Evolutionary conservation across 805 yeast species (phyloP), one percentile per base, ranked within the genome.

Genomic region (Pichia gijzeniarum): DNA sequence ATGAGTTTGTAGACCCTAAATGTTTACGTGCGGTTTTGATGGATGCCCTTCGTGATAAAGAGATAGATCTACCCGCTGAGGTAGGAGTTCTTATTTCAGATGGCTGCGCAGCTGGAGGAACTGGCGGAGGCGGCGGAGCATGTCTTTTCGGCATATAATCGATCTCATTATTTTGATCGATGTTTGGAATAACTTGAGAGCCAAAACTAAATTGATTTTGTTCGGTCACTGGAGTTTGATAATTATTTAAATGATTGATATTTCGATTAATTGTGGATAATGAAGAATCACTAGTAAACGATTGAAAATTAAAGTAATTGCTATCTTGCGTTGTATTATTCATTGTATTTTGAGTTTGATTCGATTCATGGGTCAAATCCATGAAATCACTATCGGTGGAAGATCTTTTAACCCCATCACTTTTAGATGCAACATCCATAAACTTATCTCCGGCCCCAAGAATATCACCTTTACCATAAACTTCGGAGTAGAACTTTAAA

Each of bases 101-200:
- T 1, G 19, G 16, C 18, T 25, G 20, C 3, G 50, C 5, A 5
- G 45, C 3, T 7, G 48, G 10, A 45, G 40, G 49, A 34, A 61
- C 57, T n/a, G 60, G 59, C 9, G 67, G 65, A 16, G 64, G 68
- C 3, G 64, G 62, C 17, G 70, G 71, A 16, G 66, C 66, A 36
- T 61, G 69, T 46, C 67, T 55, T 33, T 54, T 57, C 14, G 70
- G 70, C 17, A 63, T 55, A 44, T 52, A 62, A 39, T 61, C 64
- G 7, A 41, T 53, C 39, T 61, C 28, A 18, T 22, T 5, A 2
- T 28, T 6, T 17, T 19, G 34, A 20, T 21, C 21, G n/a, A 32
- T 9, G 20, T 40, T 14, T 18, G 50, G 42, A 13, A 21, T 21
- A 4, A n/a, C 17, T 12, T 34, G 22, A 16, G 49, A 18, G 30